Evolutionary conservation across 176 grass and related monocot species (phyloP).

Genomic region (Phoenix dactylifera): DNA sequence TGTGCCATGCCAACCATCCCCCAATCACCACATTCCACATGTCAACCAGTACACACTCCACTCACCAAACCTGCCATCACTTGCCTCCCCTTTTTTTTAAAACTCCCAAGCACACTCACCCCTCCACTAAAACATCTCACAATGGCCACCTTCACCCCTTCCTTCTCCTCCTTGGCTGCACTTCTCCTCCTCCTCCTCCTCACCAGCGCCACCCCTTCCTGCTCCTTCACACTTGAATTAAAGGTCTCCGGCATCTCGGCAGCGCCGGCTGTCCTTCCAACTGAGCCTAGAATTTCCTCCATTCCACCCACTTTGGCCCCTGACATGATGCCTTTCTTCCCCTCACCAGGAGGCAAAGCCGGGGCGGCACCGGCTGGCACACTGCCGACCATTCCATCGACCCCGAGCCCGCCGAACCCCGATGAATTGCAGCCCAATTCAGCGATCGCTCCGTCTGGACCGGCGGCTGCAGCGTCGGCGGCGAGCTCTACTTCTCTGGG

Average conservation of each 20-base stretch:
- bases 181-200: no score
- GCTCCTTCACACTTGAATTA: neutral
- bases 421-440: conserved; percentile 62
- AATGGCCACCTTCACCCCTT: no score
- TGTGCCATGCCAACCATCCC: no score
- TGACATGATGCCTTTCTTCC: conserved; percentile 10
- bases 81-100: no score
- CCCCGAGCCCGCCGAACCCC: conserved; percentile 87
- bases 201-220: no score
- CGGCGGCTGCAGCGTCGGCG: conserved; percentile 17
- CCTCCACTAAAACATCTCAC: no score
- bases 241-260: conserved; percentile 34
- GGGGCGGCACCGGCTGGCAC: conserved; percentile 23
- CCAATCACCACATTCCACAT: no score
- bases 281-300: conserved; percentile 12
- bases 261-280: conserved; percentile 10
- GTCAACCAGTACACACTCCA: no score
- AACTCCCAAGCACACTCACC: no score
- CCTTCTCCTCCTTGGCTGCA: no score
- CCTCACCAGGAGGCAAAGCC: conserved; percentile 6
- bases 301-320: conserved; percentile 24
- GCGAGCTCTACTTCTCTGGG: conserved; percentile 9
- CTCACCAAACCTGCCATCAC: no score
- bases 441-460: conserved; percentile 41
- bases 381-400: conserved; percentile 65